Base-by-base conservation (phyloP, 2,329 filamentous ascomycete species). In the Xylariaceae sp. region DNA sequence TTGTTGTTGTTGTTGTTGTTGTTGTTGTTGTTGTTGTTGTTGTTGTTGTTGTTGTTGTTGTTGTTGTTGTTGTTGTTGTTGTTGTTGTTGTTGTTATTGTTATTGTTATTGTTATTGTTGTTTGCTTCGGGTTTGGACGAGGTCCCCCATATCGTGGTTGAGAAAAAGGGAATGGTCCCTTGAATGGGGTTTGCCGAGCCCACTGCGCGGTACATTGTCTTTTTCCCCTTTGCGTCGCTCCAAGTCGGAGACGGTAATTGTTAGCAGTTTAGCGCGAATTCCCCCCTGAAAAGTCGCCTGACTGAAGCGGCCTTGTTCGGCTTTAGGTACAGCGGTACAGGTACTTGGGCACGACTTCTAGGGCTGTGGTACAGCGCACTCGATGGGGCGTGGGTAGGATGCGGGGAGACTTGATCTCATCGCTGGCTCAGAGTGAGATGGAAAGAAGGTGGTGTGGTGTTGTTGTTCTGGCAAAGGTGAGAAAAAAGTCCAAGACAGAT, bases 91-190 rank as follows among this genome's bases (percentile, higher is more conserved):
- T n/a, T n/a, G n/a, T n/a, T n/a, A n/a, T n/a, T n/a, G n/a, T n/a
- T n/a, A n/a, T n/a, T n/a, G n/a, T n/a, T n/a, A n/a, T n/a, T n/a
- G n/a, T n/a, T n/a, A n/a, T n/a, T n/a, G n/a, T n/a, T n/a, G n/a
- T 43, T 44, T 48, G 30, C 21, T 42, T 48, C 43, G 48, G 45
- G 34, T 47, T 47, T 47, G 3, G 44, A 42, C 43, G 46, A 19
- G 47, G 34, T 50, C 13, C 42, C 54, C 53, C 55, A 59, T 34
- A 57, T 54, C 34, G 54, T 59, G 41, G 52, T 51, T n/a, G 48
- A 50, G 41, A 57, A 56, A 48, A 57, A 50, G 30, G 48, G 48
- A 37, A 44, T 44, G n/a, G 36, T 43, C n/a, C 43, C 43, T 37
- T 50, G 46, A 15, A 40, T 32, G 12, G 44, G 36, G 21, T 6